phyloP scores from a whole-genome alignment of 2,329 filamentous ascomycete genomes.

The Furcasterigmium sp. region DNA sequence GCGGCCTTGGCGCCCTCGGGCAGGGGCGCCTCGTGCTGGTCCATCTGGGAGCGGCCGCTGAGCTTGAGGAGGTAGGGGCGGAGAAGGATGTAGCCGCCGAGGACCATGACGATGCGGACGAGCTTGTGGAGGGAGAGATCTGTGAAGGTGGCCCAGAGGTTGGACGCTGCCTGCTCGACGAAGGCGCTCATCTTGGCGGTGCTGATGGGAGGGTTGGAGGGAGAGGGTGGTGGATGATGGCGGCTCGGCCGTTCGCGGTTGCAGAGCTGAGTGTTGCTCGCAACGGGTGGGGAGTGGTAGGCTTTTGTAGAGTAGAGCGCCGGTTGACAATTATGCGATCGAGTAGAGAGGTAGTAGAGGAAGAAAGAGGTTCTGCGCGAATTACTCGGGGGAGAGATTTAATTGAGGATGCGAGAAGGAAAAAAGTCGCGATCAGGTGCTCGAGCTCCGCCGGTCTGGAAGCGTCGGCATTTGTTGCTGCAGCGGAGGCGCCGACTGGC shows the following conservation, averaged over 20 bases:
- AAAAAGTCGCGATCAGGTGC: background rate
- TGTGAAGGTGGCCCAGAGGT: slow-evolving; percentile 42
- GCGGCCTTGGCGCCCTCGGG: slow-evolving; percentile 41
- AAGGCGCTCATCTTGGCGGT: slow-evolving; percentile 1
- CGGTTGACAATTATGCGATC: too few relatives aligned
- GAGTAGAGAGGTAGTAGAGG: too few relatives aligned
- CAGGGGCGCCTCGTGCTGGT: slow-evolving; percentile 54
- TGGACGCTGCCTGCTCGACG: slow-evolving; percentile 26
- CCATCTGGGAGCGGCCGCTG: slow-evolving; percentile 57
- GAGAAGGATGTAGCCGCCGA: slow-evolving; percentile 68
- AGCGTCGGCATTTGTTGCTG: slow-evolving; percentile 2
- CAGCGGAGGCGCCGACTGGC: slow-evolving; percentile 1
- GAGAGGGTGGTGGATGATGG: background rate
- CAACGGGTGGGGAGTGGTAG: background rate
- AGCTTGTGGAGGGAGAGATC: slow-evolving; percentile 47
- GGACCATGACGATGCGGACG: slow-evolving; percentile 66
- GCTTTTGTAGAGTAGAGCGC: too few relatives aligned
- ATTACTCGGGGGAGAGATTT: background rate
- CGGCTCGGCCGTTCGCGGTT: too few relatives aligned
- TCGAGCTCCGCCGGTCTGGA: slow-evolving; percentile 2
- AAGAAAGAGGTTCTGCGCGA: background rate
- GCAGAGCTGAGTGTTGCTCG: too few relatives aligned
- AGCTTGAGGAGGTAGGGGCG: slow-evolving; percentile 70
- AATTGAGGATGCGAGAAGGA: background rate
- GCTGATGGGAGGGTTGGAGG: too few relatives aligned